Conservation (phyloP, 345 rosid species). For the Punica granatum region DNA sequence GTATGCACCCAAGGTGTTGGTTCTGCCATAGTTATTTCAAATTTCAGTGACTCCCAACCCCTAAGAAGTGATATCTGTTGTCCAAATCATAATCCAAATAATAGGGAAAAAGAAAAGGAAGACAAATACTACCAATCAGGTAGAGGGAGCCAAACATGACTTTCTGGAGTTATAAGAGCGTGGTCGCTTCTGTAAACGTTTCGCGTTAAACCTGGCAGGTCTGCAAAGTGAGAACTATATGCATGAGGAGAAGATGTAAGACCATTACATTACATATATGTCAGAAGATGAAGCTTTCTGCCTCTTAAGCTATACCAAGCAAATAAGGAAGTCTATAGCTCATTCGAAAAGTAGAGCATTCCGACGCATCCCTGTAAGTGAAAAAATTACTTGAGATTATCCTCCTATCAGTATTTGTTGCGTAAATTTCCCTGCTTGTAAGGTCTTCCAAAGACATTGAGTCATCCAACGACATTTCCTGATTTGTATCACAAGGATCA, state of each 20-base stretch:
- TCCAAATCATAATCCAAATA: neutral
- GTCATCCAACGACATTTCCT: neutral
- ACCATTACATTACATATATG: neutral
- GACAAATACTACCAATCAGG: conserved; percentile 54
- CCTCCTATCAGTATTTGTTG: neutral
- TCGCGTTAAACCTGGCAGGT: conserved; percentile 86
- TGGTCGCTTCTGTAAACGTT: conserved; percentile 74
- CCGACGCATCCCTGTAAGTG: neutral
- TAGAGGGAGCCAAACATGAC: conserved; percentile 86
- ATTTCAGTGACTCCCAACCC: conserved; percentile 12
- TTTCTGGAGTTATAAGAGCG: conserved; percentile 85
- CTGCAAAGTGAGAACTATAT: conserved; percentile 30
- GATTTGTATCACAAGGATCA: neutral
- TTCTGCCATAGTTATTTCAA: conserved; percentile 41
- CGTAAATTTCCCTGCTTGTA: neutral
- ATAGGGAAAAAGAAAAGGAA: neutral
- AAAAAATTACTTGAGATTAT: neutral
- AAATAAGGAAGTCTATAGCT: neutral
- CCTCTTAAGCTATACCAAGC: neutral
- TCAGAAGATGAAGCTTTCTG: neutral
- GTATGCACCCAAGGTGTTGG: conserved; percentile 71
- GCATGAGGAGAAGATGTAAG: neutral
- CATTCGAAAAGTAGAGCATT: neutral
- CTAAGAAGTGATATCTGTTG: conserved; percentile 6
- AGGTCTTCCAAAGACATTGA: neutral